Evolutionary conservation across 345 rosid genomes (phyloP), one percentile per base, ranked within the genome.

Genomic region (Murraya paniculata): DNA sequence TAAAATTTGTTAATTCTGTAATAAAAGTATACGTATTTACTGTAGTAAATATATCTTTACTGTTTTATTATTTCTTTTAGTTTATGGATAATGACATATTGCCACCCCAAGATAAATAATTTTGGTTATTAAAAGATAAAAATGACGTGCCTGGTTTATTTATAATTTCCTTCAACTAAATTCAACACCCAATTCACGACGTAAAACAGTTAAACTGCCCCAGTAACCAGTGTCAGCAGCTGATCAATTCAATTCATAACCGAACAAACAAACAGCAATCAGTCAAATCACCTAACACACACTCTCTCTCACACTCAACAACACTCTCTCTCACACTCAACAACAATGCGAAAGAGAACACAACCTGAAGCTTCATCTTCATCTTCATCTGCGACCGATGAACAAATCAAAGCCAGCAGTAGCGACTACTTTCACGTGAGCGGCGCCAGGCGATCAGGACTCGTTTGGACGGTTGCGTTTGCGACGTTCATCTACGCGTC

Each of bases 381-480:
- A 33, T 35, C 48, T 65, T 22, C 70, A 1, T 21, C 84, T 2
- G 48, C 50, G 50, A 11, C 76, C 2, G 21, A 36, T 22, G 73
- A 48, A 6, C 50, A 79, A 1, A 41, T 36, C 38, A 73, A 81
- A 67, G 45, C 38, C 8, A 59, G 24, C 8, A 55, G 22, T 21
- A 74, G 8, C 18, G 50, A 22, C n/a, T 19, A 33, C n/a, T 5
- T n/a, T 66, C 70, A 53, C 25, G 77, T 82, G 22, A 81, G 55
- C 31, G 69, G 27, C 10, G 58, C 78, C 3, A n/a, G 82, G 83
- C 84, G 98, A 80, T 91, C 99, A 10, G 91, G 89, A 3, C 81
- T 83, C 55, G 91, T 82, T 3, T 86, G 88, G 93, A 69, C 88
- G 79, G 81, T 87, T 9, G 77, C 88, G 64, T 83, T 92, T 66